phyloP scores from a whole-genome alignment of 2,329 filamentous ascomycete genomes.

The Bertia moriformis region DNA sequence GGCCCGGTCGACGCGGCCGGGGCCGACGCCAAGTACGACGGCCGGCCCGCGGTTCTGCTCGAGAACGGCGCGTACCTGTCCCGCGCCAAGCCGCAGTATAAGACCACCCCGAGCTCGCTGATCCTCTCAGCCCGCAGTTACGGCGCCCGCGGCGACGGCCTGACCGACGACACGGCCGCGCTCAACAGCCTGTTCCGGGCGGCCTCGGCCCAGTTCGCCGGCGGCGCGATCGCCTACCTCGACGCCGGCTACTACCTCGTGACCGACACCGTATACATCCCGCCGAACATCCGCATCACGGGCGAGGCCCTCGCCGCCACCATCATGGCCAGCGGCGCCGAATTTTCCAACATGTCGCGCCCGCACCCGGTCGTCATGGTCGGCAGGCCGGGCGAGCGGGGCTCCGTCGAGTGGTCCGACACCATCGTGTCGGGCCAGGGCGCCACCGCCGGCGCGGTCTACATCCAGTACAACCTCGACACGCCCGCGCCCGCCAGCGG shows the following conservation, averaged over 20 bases:
- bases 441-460: constrained; percentile 48
- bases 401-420: constrained; percentile 54
- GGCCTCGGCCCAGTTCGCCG: not conserved
- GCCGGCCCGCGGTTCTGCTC: constrained; percentile 25
- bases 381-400: constrained; percentile 41
- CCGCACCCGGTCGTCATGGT: constrained; percentile 51
- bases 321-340: constrained; percentile 40
- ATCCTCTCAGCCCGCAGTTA: constrained; percentile 26
- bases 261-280: constrained; percentile 32
- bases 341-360: constrained; percentile 42
- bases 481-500: constrained; percentile 19
- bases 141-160: constrained; percentile 3
- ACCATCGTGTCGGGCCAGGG: constrained; percentile 51
- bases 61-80: constrained; percentile 29
- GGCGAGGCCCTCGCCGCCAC: constrained; percentile 57
- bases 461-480: constrained; percentile 59
- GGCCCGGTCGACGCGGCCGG: constrained; percentile 14
- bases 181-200: not conserved
- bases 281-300: constrained; percentile 47
- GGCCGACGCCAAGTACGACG: not conserved
- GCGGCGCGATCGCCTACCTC: constrained; percentile 4
- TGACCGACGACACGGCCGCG: constrained; percentile 2
- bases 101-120: constrained; percentile 14
- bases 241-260: constrained; percentile 18
- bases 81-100: constrained; percentile 39